phyloP scores from a whole-genome alignment of 2,329 filamentous ascomycete genomes.

The Allantophomopsis lycopodina region DNA sequence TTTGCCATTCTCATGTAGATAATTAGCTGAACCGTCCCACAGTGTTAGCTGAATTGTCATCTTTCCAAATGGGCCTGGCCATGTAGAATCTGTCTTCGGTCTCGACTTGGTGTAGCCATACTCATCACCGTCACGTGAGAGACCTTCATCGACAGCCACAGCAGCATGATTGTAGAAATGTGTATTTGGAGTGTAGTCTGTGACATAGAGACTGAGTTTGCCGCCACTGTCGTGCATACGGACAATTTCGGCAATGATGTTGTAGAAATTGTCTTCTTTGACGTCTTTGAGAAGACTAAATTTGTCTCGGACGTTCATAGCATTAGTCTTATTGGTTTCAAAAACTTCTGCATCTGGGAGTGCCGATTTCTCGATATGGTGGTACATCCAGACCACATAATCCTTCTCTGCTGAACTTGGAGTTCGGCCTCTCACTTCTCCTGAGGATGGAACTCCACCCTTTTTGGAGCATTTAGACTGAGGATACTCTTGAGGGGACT shows the following conservation, averaged over 20 bases:
- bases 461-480: no score
- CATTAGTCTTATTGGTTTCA: constrained; percentile 20
- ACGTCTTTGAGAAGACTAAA: constrained; percentile 54
- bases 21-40: constrained; percentile 52
- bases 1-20: constrained; percentile 39
- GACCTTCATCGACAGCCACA: constrained; percentile 14
- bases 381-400: constrained; percentile 34
- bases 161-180: constrained; percentile 34
- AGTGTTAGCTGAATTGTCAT: constrained; percentile 58
- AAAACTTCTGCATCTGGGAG: constrained; percentile 32
- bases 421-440: neutral
- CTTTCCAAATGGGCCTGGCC: constrained; percentile 64
- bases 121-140: constrained; percentile 33
- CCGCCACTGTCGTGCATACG: constrained; percentile 31
- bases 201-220: constrained; percentile 54
- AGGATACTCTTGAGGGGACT: neutral
- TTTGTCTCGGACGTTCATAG: constrained; percentile 35
- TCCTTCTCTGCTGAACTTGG: constrained; percentile 9
- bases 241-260: constrained; percentile 62
- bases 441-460: no score
- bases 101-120: constrained; percentile 34
- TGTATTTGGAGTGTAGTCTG: constrained; percentile 68
- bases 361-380: constrained; percentile 25
- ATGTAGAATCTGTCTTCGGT: constrained; percentile 25
- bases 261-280: constrained; percentile 37